A percentile compares a stretch with the other conserved stretches of the same genome.
These are phyloP conservation scores for Pachyrhizus erosus DNA, from an alignment of 306 rosid species.

Conservation along the genomic window DNA sequence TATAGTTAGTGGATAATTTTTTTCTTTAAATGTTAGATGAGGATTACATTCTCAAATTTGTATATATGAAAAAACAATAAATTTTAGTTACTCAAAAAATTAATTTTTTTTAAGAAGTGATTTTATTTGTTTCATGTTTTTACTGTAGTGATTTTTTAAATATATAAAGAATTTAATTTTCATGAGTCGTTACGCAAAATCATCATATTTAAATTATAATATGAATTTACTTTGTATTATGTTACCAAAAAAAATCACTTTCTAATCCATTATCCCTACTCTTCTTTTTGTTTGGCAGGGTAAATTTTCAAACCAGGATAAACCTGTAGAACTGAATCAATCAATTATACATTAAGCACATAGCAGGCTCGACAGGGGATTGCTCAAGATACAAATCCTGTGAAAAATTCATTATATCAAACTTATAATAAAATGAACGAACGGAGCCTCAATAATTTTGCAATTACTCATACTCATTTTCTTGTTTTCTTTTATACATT, in stretches of 20 bases:
- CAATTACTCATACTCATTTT: not conserved
- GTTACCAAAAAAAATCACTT: too few relatives aligned
- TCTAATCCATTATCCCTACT: too few relatives aligned
- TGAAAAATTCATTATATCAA: not conserved
- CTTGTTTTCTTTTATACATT: not conserved
- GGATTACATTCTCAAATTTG: too few relatives aligned
- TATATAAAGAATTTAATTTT: not conserved
- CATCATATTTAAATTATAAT: not conserved
- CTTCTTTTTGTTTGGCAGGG: too few relatives aligned
- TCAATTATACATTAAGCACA: not conserved
- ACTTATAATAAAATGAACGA: not conserved
- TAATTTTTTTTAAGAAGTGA: too few relatives aligned
- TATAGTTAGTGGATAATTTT: too few relatives aligned
- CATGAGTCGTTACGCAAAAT: too few relatives aligned
- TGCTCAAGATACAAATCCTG: not conserved
- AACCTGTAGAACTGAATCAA: not conserved
- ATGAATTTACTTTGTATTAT: too few relatives aligned
- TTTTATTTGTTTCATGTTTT: not conserved
- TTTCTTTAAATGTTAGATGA: too few relatives aligned
- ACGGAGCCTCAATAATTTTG: not conserved
- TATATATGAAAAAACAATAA: too few relatives aligned
- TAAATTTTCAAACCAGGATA: not conserved
- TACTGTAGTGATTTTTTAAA: not conserved
- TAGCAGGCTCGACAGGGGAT: not conserved
- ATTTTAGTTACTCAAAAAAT: too few relatives aligned